Conservation (phyloP, 768 basidiomycete species). For the Trametes gibbosa region DNA sequence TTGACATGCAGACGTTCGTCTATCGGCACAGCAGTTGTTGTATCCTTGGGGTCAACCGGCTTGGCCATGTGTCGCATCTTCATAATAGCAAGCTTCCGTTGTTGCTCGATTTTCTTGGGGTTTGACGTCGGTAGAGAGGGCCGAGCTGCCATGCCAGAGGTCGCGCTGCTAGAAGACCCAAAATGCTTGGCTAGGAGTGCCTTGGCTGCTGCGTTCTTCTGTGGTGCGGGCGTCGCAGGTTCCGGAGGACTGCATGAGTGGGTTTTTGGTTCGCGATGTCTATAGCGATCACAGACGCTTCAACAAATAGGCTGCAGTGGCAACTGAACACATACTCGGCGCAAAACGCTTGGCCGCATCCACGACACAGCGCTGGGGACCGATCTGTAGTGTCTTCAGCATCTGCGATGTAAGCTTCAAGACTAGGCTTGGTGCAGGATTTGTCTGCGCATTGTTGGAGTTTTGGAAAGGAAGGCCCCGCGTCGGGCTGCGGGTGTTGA, state of each 20-base stretch:
- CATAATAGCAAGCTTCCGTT: slow-evolving; percentile 62
- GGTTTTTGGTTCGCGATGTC: slow-evolving; percentile 66
- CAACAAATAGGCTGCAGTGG: neutral
- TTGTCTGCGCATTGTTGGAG: slow-evolving; percentile 49
- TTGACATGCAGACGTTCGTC: slow-evolving; percentile 61
- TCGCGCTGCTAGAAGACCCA: slow-evolving; percentile 24
- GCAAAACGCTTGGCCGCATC: slow-evolving; percentile 62
- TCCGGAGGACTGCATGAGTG: slow-evolving; percentile 48
- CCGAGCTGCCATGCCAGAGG: slow-evolving; percentile 3
- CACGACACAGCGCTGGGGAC: slow-evolving; percentile 42
- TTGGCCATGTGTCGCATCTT: slow-evolving; percentile 71
- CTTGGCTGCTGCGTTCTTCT: slow-evolving; percentile 48
- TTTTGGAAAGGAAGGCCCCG: slow-evolving; percentile 21
- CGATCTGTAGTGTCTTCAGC: slow-evolving; percentile 26
- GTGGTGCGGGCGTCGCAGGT: slow-evolving; percentile 11
- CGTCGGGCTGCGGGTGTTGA: neutral
- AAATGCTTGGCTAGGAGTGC: slow-evolving; percentile 56
- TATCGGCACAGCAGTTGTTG: slow-evolving; percentile 41
- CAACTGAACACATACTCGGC: slow-evolving; percentile 43
- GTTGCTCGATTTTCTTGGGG: slow-evolving; percentile 51
- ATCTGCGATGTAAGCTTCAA: slow-evolving; percentile 40
- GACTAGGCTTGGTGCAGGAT: slow-evolving; percentile 54
- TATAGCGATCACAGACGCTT: slow-evolving; percentile 26
- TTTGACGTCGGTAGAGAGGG: slow-evolving; percentile 36
- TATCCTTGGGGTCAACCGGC: slow-evolving; percentile 61